Evolutionary conservation across 345 rosid species (phyloP), one percentile per base, ranked within the genome.

Genomic region (Brassica juncea): DNA sequence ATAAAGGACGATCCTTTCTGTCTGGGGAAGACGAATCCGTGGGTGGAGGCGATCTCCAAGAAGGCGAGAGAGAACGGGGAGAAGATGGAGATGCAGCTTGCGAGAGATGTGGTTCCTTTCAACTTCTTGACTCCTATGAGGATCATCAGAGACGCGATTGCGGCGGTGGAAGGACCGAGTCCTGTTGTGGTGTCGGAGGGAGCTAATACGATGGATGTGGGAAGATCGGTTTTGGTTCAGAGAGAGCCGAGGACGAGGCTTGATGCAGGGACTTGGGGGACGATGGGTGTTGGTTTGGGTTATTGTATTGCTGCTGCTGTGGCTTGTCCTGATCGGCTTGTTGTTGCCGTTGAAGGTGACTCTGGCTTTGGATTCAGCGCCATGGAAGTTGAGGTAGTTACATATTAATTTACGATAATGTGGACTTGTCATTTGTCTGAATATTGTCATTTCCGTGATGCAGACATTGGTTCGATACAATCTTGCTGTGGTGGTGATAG

Each of bases 191-290:
- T 93, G 64, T 93, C 99, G 0, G 98, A 95, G 80, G 99, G 99
- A 47, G 97, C 99, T 0, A 95, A 95, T 71, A 95, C 99, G 1
- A 95, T 95, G 99, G 99, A 95, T 81, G 89, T 93, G 70, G 99
- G 98, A 9, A 88, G 99, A 82, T 86, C 94, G 3, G 99, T 95
- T 71, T 75, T 95, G 85, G 93, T 95, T 78, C 99, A 95, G 85
- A 93, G 87, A 2, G 98, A 95, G 87, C 96, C 99, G 0, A 89
- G 99, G 86, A 90, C 97, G 37, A 87, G 98, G 86, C 83, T 95
- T 85, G 99, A 95, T 93, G 99, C 99, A 49, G 99, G 99, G 71
- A 90, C 99, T 71, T 93, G 98, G 99, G 99, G 99, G 21, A 95
- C 99, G 30, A 95, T 95, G 99, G 99, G 99, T 52, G 97, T 95